Evolutionary conservation across 441 rosid species (phyloP), one percentile per base, ranked within the genome.

Genomic region (Mallotus repandus): DNA sequence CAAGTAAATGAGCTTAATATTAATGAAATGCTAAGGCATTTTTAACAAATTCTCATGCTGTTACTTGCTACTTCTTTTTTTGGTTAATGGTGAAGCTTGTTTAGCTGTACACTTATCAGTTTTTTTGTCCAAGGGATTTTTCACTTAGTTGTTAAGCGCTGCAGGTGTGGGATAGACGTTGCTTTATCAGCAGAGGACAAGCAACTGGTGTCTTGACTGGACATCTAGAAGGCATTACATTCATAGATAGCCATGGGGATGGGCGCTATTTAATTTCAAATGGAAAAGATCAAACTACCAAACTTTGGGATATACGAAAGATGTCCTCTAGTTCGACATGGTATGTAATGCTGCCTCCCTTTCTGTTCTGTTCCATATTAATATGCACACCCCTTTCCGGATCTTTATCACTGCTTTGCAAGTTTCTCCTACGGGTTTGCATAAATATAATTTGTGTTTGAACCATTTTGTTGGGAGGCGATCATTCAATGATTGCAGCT

Each of bases 281-380:
- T 74, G 94, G 90, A 62, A 89, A 89, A 81, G 94, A 89, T 78
- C 94, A 89, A 79, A 77, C 86, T 49, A 81, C 82, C 53, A 89
- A 89, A 82, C 87, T 89, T 63, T 89, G 94, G 94, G 94, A 89
- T 79, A 86, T 89, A 70, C 78, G 94, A 71, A 89, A 83, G 83
- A 85, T 89, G 94, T 77, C 89, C 66, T 81, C 87, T 5, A 74
- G 80, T 67, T 58, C 70, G 16, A 21, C 65, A 55, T 38, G 46
- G 91, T 86, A 85, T 2, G 66, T 32, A 43, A 63, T 16, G 4
- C 60, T 65, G 76, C 70, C 64, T 77, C 19, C 49, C n/a, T 67
- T 53, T 57, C 21, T 41, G 11, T n/a, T 59, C 45, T 41, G 14
- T 22, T 13, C 41, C 21, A 61, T 50, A 11, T 18, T 46, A 21